Conservation (phyloP, 2,329 filamentous ascomycete species). For the Neopestalotiopsis sp. region DNA sequence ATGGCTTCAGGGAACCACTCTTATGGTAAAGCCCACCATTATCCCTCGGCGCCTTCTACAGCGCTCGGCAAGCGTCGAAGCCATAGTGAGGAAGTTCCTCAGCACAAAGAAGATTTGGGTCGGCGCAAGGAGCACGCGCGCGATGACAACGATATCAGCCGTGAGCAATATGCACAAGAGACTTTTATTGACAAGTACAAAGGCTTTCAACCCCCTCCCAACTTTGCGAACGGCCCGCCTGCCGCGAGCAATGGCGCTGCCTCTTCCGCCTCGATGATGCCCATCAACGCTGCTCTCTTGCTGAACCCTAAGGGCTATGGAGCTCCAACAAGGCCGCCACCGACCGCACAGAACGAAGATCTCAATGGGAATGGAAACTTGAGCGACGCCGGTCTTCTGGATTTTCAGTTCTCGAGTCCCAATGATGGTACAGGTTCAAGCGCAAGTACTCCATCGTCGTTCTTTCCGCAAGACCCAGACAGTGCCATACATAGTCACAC, state of each 20-base stretch:
- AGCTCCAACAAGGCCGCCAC: constrained; percentile 23
- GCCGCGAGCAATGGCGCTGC: constrained; percentile 23
- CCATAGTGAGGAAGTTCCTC: constrained; percentile 14
- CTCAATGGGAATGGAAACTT: constrained; percentile 30
- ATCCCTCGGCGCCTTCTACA: constrained; percentile 3
- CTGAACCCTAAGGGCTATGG: constrained; percentile 47
- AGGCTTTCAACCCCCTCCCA: constrained; percentile 33
- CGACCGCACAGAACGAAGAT: constrained; percentile 30
- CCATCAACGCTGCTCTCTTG: constrained; percentile 48
- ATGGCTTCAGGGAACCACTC: constrained; percentile 19
- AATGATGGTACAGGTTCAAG: constrained; percentile 30
- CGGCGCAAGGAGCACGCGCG: constrained; percentile 11
- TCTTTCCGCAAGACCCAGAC: constrained; percentile 17
- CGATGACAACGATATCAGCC: constrained; percentile 30
- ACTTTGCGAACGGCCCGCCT: constrained; percentile 25
- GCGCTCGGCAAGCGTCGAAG: constrained; percentile 17
- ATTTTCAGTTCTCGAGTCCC: constrained; percentile 43
- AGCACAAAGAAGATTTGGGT: constrained; percentile 15
- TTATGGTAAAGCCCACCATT: constrained; percentile 12
- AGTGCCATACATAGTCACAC: constrained; percentile 23
- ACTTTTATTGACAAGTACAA: constrained; percentile 19
- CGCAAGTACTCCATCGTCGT: constrained; percentile 25
- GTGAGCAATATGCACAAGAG: not conserved
- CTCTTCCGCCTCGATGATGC: constrained; percentile 27
- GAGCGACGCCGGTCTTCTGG: constrained; percentile 45